Conservation (phyloP, 305 asterid genomes). For the Andrographis paniculata region DNA sequence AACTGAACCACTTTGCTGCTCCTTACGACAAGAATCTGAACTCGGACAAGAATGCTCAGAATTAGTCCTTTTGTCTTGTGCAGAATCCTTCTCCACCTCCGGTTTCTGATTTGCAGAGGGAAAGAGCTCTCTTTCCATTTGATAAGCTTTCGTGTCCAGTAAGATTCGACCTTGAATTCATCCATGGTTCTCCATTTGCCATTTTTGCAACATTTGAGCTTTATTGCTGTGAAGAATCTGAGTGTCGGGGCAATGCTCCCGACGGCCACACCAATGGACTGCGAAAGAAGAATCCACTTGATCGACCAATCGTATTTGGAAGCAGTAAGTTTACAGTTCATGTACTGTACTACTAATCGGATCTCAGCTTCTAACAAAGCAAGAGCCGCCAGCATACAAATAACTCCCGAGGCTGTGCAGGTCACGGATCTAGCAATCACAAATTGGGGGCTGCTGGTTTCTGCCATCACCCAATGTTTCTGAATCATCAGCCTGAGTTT, state of each 20-base stretch:
- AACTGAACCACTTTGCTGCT: slow-evolving; percentile 26
- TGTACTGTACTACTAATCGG: slow-evolving; percentile 12
- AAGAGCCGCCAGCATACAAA: slow-evolving; percentile 27
- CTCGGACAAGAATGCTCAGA: slow-evolving; percentile 24
- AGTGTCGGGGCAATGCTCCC: slow-evolving; percentile 42
- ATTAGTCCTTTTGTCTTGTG: slow-evolving; percentile 26
- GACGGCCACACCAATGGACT: slow-evolving; percentile 32
- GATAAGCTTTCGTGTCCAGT: slow-evolving; percentile 42
- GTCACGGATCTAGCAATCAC: slow-evolving; percentile 46
- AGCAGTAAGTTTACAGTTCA: slow-evolving; percentile 1
- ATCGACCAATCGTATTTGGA: slow-evolving; percentile 39
- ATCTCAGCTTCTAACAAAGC: slow-evolving; percentile 26
- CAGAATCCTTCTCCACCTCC: slow-evolving; percentile 26
- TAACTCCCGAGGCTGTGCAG: slow-evolving; percentile 25
- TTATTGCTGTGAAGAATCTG: slow-evolving; percentile 31
- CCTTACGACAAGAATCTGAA: slow-evolving; percentile 31
- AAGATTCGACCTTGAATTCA: slow-evolving; percentile 29
- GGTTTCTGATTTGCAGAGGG: slow-evolving; percentile 30
- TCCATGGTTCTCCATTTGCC: slow-evolving; percentile 16
- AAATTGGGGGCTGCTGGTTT: slow-evolving; percentile 48
- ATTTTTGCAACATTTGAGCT: slow-evolving; percentile 18
- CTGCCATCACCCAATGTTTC: slow-evolving; percentile 51
- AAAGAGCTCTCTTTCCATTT: slow-evolving; percentile 49
- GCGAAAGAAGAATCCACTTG: slow-evolving; percentile 31
- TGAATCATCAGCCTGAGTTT: slow-evolving; percentile 25